phyloP scores from a whole-genome alignment of 345 rosid species.

The Nephelium lappaceum region DNA sequence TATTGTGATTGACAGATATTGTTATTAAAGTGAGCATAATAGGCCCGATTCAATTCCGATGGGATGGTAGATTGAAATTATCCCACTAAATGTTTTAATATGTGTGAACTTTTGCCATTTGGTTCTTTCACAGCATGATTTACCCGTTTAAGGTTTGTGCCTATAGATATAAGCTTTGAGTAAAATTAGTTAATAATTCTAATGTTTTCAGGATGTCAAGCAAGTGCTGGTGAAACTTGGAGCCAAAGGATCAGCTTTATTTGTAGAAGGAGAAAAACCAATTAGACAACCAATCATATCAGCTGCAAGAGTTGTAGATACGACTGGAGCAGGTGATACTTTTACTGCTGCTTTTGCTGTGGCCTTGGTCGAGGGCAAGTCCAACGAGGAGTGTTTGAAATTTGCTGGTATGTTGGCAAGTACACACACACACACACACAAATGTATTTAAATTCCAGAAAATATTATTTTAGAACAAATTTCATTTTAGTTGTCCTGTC shows the following conservation, averaged over 20 bases:
- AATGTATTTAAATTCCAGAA: not conserved
- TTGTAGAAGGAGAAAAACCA: conserved; percentile 70
- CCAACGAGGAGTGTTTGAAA: conserved; percentile 71
- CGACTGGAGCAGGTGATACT: conserved; percentile 99
- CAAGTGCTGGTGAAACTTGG: conserved; percentile 94
- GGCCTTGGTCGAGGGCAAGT: conserved; percentile 83
- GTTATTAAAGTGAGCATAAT: not conserved
- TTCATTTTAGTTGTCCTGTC: not conserved
- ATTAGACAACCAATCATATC: conserved; percentile 71
- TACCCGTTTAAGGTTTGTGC: not conserved
- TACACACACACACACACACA: not conserved
- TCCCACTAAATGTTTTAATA: not conserved
- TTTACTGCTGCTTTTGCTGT: conserved; percentile 97
- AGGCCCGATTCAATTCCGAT: not conserved
- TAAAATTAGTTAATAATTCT: not conserved
- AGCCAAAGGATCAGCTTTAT: conserved; percentile 79
- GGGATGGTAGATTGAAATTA: not conserved
- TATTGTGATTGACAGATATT: not conserved
- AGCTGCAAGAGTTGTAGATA: conserved; percentile 75
- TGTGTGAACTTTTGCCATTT: not conserved
- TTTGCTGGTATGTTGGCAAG: conserved; percentile 73
- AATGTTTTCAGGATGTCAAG: conserved; percentile 67
- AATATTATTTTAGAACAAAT: not conserved
- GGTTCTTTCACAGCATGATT: not conserved
- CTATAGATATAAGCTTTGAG: not conserved